Conservation (phyloP, 345 rosid genomes). For the Passiflora organensis region DNA sequence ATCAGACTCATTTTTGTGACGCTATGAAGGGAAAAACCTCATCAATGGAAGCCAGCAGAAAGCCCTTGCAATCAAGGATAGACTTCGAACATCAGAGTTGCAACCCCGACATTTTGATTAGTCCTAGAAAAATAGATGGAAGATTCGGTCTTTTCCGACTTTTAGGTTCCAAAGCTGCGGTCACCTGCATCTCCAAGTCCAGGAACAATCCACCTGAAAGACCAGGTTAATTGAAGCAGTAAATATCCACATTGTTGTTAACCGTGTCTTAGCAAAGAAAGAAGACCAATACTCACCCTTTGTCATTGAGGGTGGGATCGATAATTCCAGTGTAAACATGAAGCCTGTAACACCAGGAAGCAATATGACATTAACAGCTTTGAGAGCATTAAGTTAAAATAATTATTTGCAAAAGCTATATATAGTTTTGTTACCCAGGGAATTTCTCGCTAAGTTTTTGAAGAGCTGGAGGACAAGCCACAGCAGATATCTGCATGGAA, state of each 20-base stretch:
- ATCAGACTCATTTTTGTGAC: too few species aligned
- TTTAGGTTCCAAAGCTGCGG: slow-evolving; percentile 77
- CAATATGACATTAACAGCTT: slow-evolving; percentile 8
- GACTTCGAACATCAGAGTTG: slow-evolving; percentile 22
- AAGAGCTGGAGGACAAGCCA: slow-evolving; percentile 92
- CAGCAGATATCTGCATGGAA: slow-evolving; percentile 71
- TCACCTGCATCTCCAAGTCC: slow-evolving; percentile 99
- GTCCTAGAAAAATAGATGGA: background rate
- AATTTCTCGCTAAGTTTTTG: slow-evolving; percentile 86
- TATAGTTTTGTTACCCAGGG: slow-evolving; percentile 58
- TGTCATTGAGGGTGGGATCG: slow-evolving; percentile 73
- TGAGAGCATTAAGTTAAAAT: background rate
- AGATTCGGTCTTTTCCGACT: background rate
- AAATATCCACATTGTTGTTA: background rate
- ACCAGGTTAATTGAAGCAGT: background rate
- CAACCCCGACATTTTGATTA: background rate
- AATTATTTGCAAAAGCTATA: background rate
- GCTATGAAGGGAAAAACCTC: too few species aligned
- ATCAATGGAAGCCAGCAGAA: background rate
- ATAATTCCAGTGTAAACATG: slow-evolving; percentile 90
- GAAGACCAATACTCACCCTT: slow-evolving; percentile 48
- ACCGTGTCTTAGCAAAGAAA: background rate
- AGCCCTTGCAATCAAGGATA: background rate
- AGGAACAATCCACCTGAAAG: slow-evolving; percentile 74
- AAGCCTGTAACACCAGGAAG: slow-evolving; percentile 48